phyloP scores from a whole-genome alignment of 805 yeast species.

The Brettanomyces bruxellensis region DNA sequence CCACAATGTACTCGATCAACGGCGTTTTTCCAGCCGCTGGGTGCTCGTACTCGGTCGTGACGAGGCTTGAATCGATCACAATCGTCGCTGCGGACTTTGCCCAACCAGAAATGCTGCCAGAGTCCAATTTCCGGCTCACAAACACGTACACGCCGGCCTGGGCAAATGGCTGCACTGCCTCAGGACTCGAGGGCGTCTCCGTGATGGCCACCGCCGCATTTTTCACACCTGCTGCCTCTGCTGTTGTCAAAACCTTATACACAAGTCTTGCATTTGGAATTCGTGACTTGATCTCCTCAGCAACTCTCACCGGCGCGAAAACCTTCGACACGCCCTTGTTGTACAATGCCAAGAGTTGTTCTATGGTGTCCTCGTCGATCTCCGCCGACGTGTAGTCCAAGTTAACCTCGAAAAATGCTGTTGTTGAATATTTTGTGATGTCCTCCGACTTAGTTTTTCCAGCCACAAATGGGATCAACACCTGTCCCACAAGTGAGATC shows the following conservation, averaged over 20 bases:
- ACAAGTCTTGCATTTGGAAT: conserved; percentile 28
- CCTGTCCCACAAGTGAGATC: conserved; percentile 22
- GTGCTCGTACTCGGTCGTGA: conserved; percentile 27
- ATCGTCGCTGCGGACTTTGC: conserved; percentile 29
- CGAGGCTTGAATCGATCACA: conserved; percentile 19
- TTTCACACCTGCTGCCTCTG: conserved; percentile 14
- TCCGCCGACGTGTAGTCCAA: conserved; percentile 15
- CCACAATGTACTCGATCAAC: conserved; percentile 31
- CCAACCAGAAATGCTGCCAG: conserved; percentile 9
- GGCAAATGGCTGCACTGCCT: background rate
- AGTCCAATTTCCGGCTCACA: conserved; percentile 4
- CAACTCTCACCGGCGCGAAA: conserved; percentile 14
- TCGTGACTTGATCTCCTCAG: conserved; percentile 13
- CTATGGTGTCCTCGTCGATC: conserved; percentile 12
- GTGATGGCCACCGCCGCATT: conserved; percentile 4
- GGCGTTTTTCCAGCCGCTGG: conserved; percentile 25
- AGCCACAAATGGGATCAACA: conserved; percentile 13
- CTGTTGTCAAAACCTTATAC: conserved; percentile 14
- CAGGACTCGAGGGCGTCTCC: background rate
- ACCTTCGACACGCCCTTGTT: conserved; percentile 23
- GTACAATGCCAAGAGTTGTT: conserved; percentile 15
- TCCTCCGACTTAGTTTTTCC: conserved; percentile 9
- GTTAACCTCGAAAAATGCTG: conserved; percentile 5
- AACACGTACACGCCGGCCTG: conserved; percentile 8
- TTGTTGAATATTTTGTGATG: conserved; percentile 8